Conservation (phyloP, 2,329 filamentous ascomycete species). For the Neofusicoccum kwambonambiense region DNA sequence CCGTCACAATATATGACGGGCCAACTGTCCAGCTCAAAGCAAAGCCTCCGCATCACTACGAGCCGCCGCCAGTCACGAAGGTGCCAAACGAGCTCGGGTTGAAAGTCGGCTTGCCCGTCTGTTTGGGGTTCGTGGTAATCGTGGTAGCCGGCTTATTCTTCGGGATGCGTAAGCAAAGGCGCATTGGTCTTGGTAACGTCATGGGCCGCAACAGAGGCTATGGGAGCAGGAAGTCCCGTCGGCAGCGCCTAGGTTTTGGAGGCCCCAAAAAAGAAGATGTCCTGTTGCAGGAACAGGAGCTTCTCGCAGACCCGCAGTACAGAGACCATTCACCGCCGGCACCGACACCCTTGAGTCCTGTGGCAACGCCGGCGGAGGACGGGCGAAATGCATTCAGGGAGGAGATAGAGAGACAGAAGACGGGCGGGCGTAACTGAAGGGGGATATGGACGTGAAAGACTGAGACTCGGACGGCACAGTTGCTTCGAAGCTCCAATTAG, state of each 20-base stretch:
- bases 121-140: conserved; percentile 36
- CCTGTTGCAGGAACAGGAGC: conserved; percentile 31
- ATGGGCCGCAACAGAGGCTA: conserved; percentile 40
- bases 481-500: too few species aligned
- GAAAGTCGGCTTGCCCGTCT: conserved; percentile 39
- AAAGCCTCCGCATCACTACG: conserved; percentile 35
- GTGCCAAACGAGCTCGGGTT: conserved; percentile 18
- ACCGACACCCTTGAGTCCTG: conserved; percentile 19
- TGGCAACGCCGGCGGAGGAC: conserved; percentile 23
- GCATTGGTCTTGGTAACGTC: conserved; percentile 36
- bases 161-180: conserved; percentile 42
- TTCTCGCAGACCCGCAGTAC: conserved; percentile 3
- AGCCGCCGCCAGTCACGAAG: conserved; percentile 26
- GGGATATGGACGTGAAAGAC: too few species aligned
- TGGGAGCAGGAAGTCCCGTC: conserved; percentile 35
- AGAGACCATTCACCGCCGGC: conserved; percentile 18
- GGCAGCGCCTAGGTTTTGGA: conserved; percentile 34
- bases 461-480: too few species aligned
- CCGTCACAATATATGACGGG: conserved; percentile 31
- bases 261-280: conserved; percentile 28
- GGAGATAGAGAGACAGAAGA: conserved; percentile 39
- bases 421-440: conserved; percentile 23
- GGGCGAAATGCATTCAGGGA: conserved; percentile 36
- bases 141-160: conserved; percentile 40
- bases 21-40: conserved; percentile 37